These are phyloP conservation scores for Saccharomyces hybrid DNA, from an alignment of 1,139 yeast genomes.

Conservation along the genomic window DNA sequence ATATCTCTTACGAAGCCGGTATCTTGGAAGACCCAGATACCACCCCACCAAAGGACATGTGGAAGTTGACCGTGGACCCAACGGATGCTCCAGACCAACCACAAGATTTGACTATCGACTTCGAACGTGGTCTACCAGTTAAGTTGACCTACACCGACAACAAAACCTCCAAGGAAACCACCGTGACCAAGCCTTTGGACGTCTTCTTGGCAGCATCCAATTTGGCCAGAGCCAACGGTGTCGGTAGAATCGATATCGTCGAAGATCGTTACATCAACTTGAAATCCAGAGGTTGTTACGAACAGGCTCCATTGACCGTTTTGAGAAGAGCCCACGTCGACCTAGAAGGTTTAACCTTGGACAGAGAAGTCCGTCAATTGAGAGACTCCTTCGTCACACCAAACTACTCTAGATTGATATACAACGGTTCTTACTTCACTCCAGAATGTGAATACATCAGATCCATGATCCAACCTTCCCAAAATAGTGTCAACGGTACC, in stretches of 20 bases:
- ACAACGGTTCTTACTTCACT: slow-evolving; percentile 95
- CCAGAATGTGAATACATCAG: slow-evolving; percentile 97
- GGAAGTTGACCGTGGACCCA: slow-evolving; percentile 97
- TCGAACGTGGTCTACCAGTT: slow-evolving; percentile 79
- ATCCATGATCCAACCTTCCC: slow-evolving; percentile 89
- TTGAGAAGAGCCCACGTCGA: slow-evolving; percentile 92
- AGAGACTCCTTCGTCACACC: slow-evolving; percentile 96
- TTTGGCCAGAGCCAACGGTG: slow-evolving; percentile 97
- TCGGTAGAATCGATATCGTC: slow-evolving; percentile 97
- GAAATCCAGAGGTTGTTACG: slow-evolving; percentile 98
- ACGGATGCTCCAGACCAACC: slow-evolving; percentile 89
- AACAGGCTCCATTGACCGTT: slow-evolving; percentile 94
- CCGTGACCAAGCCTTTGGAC: slow-evolving; percentile 65
- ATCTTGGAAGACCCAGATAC: slow-evolving; percentile 95
- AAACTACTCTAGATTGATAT: slow-evolving; percentile 78
- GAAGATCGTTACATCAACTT: slow-evolving; percentile 98
- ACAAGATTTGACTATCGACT: slow-evolving; percentile 76
- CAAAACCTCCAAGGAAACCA: slow-evolving; percentile 45
- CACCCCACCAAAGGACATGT: slow-evolving; percentile 99
- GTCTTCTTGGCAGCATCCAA: slow-evolving; percentile 87
- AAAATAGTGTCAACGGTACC: slow-evolving; percentile 88
- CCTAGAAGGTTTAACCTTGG: slow-evolving; percentile 91
- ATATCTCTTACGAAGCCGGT: slow-evolving; percentile 97
- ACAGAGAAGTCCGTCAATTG: slow-evolving; percentile 93
- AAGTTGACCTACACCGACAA: slow-evolving; percentile 61